Conservation (phyloP, 345 rosid genomes). For the Excoecaria cochinchinensis region DNA sequence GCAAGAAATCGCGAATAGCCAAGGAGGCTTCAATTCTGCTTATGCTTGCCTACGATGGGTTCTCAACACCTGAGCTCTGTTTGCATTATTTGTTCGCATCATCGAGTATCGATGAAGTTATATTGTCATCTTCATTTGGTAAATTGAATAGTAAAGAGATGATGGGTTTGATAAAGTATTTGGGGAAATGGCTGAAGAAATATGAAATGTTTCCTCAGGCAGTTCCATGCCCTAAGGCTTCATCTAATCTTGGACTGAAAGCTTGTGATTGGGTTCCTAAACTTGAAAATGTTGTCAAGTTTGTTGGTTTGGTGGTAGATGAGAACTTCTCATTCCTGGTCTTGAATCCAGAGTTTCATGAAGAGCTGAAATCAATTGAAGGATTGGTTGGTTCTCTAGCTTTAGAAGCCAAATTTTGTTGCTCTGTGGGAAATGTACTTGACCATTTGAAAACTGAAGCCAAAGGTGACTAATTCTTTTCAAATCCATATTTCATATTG, state of each 20-base stretch:
- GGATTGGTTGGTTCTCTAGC: slow-evolving; percentile 53
- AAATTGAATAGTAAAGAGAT: slow-evolving; percentile 68
- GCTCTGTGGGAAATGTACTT: slow-evolving; percentile 39
- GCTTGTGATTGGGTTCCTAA: slow-evolving; percentile 80
- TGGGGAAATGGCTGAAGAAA: slow-evolving; percentile 81
- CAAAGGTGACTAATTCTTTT: slow-evolving; percentile 15
- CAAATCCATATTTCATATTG: background rate
- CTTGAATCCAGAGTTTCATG: slow-evolving; percentile 60
- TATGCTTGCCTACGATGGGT: slow-evolving; percentile 83
- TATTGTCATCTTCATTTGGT: slow-evolving; percentile 54
- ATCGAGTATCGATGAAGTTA: slow-evolving; percentile 51
- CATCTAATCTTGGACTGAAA: slow-evolving; percentile 45
- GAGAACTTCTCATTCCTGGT: slow-evolving; percentile 72
- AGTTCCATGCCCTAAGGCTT: slow-evolving; percentile 66
- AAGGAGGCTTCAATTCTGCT: slow-evolving; percentile 74
- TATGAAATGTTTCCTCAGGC: slow-evolving; percentile 77
- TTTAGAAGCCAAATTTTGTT: slow-evolving; percentile 59
- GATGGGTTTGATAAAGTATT: slow-evolving; percentile 52
- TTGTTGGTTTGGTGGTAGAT: slow-evolving; percentile 63
- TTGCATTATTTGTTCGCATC: slow-evolving; percentile 71
- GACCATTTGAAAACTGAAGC: slow-evolving; percentile 47
- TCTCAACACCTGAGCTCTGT: slow-evolving; percentile 65
- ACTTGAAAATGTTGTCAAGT: slow-evolving; percentile 60
- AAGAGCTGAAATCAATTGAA: slow-evolving; percentile 60
- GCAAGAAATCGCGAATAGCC: slow-evolving; percentile 41